Conservation (phyloP, 2,329 filamentous ascomycete genomes). For the Colletotrichum sublineola region DNA sequence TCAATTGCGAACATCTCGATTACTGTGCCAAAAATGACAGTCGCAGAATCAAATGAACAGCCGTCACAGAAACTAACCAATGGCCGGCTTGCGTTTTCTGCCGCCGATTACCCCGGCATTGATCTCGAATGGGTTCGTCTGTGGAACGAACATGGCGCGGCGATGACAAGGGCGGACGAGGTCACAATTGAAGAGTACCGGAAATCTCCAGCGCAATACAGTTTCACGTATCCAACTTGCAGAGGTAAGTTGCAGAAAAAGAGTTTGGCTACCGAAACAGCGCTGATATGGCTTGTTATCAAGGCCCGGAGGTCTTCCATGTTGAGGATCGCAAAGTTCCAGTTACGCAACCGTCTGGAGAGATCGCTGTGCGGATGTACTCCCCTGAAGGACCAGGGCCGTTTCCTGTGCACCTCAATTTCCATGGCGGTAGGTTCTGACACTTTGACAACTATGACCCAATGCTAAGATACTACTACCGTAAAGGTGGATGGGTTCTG, state of each 20-base stretch:
- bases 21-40: constrained; percentile 4
- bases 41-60: background rate
- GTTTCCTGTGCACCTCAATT: constrained; percentile 47
- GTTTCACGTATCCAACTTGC: constrained; percentile 49
- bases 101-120: constrained; percentile 42
- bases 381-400: constrained; percentile 47
- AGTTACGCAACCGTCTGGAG: constrained; percentile 45
- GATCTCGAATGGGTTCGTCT: constrained; percentile 48
- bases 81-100: constrained; percentile 21
- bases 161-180: constrained; percentile 47
- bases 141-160: constrained; percentile 48
- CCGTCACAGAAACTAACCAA: background rate
- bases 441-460: rapidly evolving
- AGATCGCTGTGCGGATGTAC: constrained; percentile 47
- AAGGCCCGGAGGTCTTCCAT: constrained; percentile 31
- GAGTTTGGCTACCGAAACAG: rapidly evolving
- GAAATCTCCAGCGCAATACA: constrained; percentile 46
- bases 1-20: background rate
- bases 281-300: rapidly evolving
- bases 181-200: constrained; percentile 48
- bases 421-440: constrained; percentile 44
- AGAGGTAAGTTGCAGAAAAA: constrained; percentile 19
- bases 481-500: constrained; percentile 47
- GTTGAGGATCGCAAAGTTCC: constrained; percentile 43
- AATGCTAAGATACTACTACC: background rate